These are phyloP conservation scores for Achaetomium macrosporum DNA, from an alignment of 2,329 filamentous ascomycete genomes.

Conservation along the genomic window DNA sequence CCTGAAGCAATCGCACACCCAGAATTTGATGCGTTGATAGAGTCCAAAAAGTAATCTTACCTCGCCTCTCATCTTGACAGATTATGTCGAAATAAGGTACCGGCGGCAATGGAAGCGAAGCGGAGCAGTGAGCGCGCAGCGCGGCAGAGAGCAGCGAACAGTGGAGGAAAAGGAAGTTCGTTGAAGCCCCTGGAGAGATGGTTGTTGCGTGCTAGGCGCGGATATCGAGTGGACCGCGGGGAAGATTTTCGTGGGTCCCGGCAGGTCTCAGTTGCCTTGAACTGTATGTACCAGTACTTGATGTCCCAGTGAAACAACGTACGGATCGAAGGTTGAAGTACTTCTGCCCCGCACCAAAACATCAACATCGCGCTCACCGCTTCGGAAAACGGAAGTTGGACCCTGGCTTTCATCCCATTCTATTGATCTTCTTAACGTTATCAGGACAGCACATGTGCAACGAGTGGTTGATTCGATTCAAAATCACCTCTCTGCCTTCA, in stretches of 20 bases:
- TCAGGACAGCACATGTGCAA: neutral
- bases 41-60: constrained; percentile 20
- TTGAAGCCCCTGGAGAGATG: constrained; percentile 6
- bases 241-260: neutral
- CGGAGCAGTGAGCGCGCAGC: constrained; percentile 25
- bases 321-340: neutral
- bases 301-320: neutral
- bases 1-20: constrained; percentile 15
- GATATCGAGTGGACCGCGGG: constrained; percentile 18
- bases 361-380: neutral
- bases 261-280: neutral
- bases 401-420: neutral
- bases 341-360: neutral
- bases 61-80: constrained; percentile 29
- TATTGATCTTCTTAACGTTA: neutral
- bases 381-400: neutral
- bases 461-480: too few relatives aligned
- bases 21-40: neutral
- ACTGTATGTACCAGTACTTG: neutral
- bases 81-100: constrained; percentile 14
- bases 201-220: constrained; percentile 13
- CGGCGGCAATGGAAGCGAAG: constrained; percentile 13
- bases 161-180: constrained; percentile 15
- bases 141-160: constrained; percentile 18
- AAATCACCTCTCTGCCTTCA: too few relatives aligned